These are phyloP conservation scores for Talaromyces atroroseus DNA, from an alignment of 2,329 filamentous ascomycete species.

Conservation along the genomic window DNA sequence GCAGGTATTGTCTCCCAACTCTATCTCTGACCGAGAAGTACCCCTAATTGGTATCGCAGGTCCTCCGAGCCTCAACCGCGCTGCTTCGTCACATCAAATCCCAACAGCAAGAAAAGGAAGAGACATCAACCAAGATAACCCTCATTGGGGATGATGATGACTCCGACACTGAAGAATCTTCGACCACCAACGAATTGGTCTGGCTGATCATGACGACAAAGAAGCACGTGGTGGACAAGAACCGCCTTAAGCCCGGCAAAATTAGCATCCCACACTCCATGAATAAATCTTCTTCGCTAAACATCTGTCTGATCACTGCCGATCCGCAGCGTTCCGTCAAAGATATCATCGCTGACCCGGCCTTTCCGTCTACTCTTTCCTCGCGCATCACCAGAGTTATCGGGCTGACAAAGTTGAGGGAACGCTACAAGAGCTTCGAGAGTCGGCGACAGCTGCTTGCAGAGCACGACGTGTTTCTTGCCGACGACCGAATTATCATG, in stretches of 20 bases:
- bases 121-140: conserved; percentile 48
- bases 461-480: conserved; percentile 91
- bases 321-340: conserved; percentile 83
- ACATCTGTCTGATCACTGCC: conserved; percentile 81
- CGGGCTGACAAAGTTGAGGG: conserved; percentile 77
- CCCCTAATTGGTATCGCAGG: conserved; percentile 34
- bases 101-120: conserved; percentile 43
- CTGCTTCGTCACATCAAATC: conserved; percentile 55
- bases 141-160: conserved; percentile 47
- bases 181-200: conserved; percentile 48
- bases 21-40: not conserved
- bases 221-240: conserved; percentile 65
- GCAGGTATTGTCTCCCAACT: conserved; percentile 31
- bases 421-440: conserved; percentile 87
- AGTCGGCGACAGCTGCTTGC: conserved; percentile 72
- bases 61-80: conserved; percentile 55
- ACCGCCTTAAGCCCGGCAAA: conserved; percentile 75
- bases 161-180: conserved; percentile 40
- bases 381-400: conserved; percentile 70
- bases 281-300: conserved; percentile 59
- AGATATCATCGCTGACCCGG: conserved; percentile 70
- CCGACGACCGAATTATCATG: conserved; percentile 75
- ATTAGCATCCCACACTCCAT: conserved; percentile 73
- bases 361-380: conserved; percentile 62
- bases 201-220: conserved; percentile 61